These are phyloP conservation scores for Pseudopyrenochaeta lycopersici DNA, from an alignment of 2,329 filamentous ascomycete genomes.

Conservation along the genomic window DNA sequence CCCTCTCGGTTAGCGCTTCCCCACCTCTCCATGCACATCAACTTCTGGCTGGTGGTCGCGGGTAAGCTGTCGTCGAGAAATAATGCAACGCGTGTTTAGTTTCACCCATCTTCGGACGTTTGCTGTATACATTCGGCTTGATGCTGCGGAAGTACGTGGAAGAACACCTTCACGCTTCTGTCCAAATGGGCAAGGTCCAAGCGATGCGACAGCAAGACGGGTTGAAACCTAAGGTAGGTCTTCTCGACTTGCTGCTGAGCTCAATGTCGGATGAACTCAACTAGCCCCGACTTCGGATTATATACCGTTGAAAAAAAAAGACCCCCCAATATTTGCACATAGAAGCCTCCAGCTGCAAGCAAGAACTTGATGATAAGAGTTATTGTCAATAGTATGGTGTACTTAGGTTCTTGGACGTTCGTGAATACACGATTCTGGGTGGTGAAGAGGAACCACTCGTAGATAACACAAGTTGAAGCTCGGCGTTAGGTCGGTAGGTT, in stretches of 20 bases:
- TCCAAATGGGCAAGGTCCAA: slow-evolving; percentile 3
- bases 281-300: no score
- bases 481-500: no score
- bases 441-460: no score
- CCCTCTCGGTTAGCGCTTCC: slow-evolving; percentile 6
- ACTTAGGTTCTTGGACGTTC: no score
- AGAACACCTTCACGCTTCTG: neutral
- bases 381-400: no score
- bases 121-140: neutral
- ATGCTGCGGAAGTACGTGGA: neutral
- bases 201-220: neutral
- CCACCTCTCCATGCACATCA: slow-evolving; percentile 15
- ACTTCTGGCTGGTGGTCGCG: slow-evolving; percentile 4
- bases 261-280: neutral
- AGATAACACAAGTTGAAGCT: no score
- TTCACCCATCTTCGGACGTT: slow-evolving; percentile 1
- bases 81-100: slow-evolving; percentile 14
- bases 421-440: no score
- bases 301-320: no score
- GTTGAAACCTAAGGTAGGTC: no score
- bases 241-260: neutral
- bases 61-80: neutral
- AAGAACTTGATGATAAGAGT: no score
- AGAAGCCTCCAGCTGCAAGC: no score
- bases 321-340: no score